Evolutionary conservation across 1,139 yeast genomes (phyloP).

Genomic region (Diutina sp.): DNA sequence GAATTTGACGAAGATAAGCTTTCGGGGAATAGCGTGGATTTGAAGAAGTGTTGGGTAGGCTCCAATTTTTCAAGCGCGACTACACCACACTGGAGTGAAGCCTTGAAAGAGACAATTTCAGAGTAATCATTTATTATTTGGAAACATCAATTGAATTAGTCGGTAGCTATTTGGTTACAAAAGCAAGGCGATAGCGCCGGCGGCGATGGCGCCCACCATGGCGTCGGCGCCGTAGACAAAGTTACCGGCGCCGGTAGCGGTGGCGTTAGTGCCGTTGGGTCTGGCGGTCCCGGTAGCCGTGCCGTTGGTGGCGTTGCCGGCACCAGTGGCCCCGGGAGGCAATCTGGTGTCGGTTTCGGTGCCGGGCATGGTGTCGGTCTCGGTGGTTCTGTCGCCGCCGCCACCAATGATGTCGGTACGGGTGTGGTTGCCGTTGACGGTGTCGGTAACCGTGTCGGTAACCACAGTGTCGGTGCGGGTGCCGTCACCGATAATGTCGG

Average conservation of each 20-base stretch:
- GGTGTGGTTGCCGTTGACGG: neutral
- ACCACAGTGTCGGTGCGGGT: neutral
- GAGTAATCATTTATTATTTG: neutral
- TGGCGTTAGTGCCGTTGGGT: neutral
- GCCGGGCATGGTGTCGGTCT: neutral
- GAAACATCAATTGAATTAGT: neutral
- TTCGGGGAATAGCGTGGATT: too few relatives aligned
- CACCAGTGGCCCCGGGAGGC: neutral
- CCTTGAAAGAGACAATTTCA: too few relatives aligned
- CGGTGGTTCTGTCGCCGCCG: neutral
- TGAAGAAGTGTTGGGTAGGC: too few relatives aligned
- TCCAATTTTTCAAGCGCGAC: too few relatives aligned
- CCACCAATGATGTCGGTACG: neutral
- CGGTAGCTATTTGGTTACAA: neutral
- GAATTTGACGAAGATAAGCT: too few relatives aligned
- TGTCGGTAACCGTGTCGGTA: neutral
- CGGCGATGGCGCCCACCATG: neutral
- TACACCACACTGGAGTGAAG: too few relatives aligned
- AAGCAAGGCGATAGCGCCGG: neutral
- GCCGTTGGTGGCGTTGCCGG: neutral
- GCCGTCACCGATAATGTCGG: neutral
- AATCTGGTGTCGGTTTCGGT: neutral
- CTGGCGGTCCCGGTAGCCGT: neutral
- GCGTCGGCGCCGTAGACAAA: neutral
- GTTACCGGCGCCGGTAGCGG: neutral